Percentiles rank a stretch among this genome's conserved stretches.
Conservation (phyloP, 2,329 filamentous ascomycete species). For the Cordyceps militaris region DNA sequence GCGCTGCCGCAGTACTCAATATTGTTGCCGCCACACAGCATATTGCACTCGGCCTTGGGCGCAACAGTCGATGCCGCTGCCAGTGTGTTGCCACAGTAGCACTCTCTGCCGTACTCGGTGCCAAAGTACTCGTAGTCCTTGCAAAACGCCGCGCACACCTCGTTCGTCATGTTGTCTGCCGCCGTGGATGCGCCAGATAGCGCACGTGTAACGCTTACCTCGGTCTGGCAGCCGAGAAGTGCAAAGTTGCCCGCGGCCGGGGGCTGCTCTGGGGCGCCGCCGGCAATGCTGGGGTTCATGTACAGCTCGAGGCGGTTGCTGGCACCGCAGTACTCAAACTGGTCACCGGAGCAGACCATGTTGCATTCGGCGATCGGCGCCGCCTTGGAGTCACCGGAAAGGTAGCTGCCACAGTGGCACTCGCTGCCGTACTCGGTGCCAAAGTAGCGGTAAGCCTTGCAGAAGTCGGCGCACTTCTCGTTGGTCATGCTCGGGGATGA, state of each 20-base stretch:
- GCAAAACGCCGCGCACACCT: conserved; percentile 27
- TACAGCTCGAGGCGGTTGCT: conserved; percentile 29
- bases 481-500: conserved; percentile 26
- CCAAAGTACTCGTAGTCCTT: conserved; percentile 27
- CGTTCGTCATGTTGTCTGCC: conserved; percentile 27
- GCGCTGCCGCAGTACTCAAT: conserved; percentile 34
- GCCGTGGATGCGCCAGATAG: conserved; percentile 21
- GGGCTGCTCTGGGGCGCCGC: conserved; percentile 26
- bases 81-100: conserved; percentile 30
- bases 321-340: conserved; percentile 28
- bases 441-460: conserved; percentile 33
- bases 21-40: conserved; percentile 33
- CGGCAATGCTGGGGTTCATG: conserved; percentile 21
- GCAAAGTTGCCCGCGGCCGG: conserved; percentile 25
- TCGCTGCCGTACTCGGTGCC: conserved; percentile 33
- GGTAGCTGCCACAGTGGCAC: conserved; percentile 32
- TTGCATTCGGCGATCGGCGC: conserved; percentile 27
- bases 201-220: conserved; percentile 28
- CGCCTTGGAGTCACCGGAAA: conserved; percentile 21
- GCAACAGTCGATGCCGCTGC: conserved; percentile 23
- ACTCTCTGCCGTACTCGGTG: conserved; percentile 32
- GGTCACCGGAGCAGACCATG: conserved; percentile 28
- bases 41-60: conserved; percentile 29
- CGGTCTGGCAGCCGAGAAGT: conserved; percentile 31
- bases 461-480: conserved; percentile 27